Base-by-base conservation (phyloP, 805 yeast species). In the Cyberlindnera japonica region DNA sequence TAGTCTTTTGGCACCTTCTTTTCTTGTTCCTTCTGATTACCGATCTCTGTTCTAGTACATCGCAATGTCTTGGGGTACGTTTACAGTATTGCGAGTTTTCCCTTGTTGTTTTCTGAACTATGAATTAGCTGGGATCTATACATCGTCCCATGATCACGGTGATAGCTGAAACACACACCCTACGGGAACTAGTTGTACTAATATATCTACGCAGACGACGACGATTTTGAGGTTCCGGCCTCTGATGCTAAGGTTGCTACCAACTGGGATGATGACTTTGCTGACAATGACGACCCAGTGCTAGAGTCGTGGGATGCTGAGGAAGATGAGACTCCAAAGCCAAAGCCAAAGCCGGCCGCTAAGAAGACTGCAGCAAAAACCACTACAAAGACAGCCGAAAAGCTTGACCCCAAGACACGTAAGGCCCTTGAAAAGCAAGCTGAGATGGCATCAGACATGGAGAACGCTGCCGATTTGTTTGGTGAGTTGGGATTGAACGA, bases 291-390 rank as follows among this genome's bases (percentile, higher is more conserved):
- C 46, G 93, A 84, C 36, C 81, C 85, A n/a, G 72, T 82, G 19
- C 63, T 83, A 37, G 97, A 76, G 37, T 84, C 95, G 11, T 91
- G 97, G 97, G 98, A 91, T 53, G 81, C 81, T 39, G 95, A 83
- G 49, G 93, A 82, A 54, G 81, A 73, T 37, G 76, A 72, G 40
- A n/a, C n/a, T n/a, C n/a, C n/a, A n/a, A 69, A 65, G 45, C 58
- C 57, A 53, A 57, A 50, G 45, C 57, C 58, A 44, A 50, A 54
- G 43, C 44, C 55, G 30, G 49, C 55, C 22, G 45, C 56, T 5
- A 49, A 59, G 57, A 25, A 51, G n/a, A 18, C 46, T 15, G 18
- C 30, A 9, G 18, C 28, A 9, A 25, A 18, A 16, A 65, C 66
- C 33, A 62, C 63, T 12, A 45, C 69, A 64, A 12, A 57, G 72